Percentiles rank a stretch among this genome's conserved stretches.
phyloP scores from a whole-genome alignment of 225 moss, liverwort and hornwort species.

The Sphagnum tenellum region DNA sequence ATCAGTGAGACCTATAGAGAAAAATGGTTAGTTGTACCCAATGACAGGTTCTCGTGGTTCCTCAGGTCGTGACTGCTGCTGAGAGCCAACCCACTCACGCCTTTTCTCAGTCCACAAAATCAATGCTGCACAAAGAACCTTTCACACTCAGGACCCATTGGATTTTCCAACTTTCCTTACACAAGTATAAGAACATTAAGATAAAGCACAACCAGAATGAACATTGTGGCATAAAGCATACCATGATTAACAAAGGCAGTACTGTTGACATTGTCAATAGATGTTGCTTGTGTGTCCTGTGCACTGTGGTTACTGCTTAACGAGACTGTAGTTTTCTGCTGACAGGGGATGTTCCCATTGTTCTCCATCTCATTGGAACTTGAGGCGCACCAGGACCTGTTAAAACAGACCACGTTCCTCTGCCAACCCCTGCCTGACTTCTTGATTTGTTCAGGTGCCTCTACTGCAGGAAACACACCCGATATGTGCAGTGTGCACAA shows the following conservation, averaged over 20 bases:
- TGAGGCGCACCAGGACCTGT: neutral
- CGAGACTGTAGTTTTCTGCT: slow-evolving; percentile 21
- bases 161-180: too few species aligned
- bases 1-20: too few species aligned
- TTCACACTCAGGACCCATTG: neutral
- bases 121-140: slow-evolving; percentile 25
- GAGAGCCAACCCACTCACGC: slow-evolving; percentile 37
- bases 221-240: slow-evolving; percentile 2
- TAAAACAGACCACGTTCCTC: neutral
- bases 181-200: too few species aligned
- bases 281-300: slow-evolving; percentile 15
- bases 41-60: slow-evolving; percentile 39
- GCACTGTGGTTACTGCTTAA: slow-evolving; percentile 14
- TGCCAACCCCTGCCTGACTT: neutral
- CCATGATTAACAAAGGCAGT: slow-evolving; percentile 33
- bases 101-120: slow-evolving; percentile 45
- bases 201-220: too few species aligned
- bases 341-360: slow-evolving; percentile 38
- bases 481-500: slow-evolving; percentile 2
- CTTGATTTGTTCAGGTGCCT: neutral
- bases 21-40: slow-evolving; percentile 12
- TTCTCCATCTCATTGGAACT: slow-evolving; percentile 51
- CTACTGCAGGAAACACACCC: neutral
- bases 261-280: slow-evolving; percentile 24
- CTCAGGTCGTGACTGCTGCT: slow-evolving; percentile 25